phyloP scores from a whole-genome alignment of 2,329 filamentous ascomycete species.

The Cercospora beticola region DNA sequence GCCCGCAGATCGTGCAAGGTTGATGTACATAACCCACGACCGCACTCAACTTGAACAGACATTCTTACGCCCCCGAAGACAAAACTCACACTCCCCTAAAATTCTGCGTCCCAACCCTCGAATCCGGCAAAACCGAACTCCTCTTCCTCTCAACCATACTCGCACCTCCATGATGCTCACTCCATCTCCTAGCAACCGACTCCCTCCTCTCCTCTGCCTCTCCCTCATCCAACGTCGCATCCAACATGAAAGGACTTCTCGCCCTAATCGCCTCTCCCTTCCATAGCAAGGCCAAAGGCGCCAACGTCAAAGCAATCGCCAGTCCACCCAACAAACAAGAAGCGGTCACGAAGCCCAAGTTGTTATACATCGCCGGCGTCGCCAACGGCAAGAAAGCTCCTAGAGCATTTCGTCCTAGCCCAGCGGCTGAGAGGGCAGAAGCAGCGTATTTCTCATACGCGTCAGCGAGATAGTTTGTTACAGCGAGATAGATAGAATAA shows the following conservation, averaged over 20 bases:
- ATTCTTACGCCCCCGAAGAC: not conserved
- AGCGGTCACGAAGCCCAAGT: constrained; percentile 49
- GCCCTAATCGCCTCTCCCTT: constrained; percentile 33
- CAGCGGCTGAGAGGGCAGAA: constrained; percentile 47
- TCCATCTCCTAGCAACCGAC: constrained; percentile 14
- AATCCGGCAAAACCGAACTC: constrained; percentile 2
- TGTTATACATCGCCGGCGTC: constrained; percentile 45
- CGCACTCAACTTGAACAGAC: not conserved
- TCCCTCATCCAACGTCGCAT: constrained; percentile 31
- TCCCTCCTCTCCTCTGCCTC: constrained; percentile 26
- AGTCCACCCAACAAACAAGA: constrained; percentile 47
- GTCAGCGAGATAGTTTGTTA: constrained; percentile 50
- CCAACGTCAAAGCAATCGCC: constrained; percentile 42
- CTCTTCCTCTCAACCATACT: not conserved
- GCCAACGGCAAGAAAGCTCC: constrained; percentile 50
- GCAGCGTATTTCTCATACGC: constrained; percentile 50
- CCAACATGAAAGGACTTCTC: constrained; percentile 34
- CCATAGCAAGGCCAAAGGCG: constrained; percentile 42
- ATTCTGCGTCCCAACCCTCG: not conserved
- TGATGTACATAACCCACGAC: not conserved
- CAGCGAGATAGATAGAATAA: constrained; percentile 53
- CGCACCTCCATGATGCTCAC: not conserved
- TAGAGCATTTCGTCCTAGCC: constrained; percentile 47
- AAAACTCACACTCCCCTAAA: not conserved
- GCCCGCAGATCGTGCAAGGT: not conserved